Percentiles rank a stretch among this genome's conserved stretches.
Conservation (phyloP, 2,329 filamentous ascomycete species). For the Fusarium palustre region DNA sequence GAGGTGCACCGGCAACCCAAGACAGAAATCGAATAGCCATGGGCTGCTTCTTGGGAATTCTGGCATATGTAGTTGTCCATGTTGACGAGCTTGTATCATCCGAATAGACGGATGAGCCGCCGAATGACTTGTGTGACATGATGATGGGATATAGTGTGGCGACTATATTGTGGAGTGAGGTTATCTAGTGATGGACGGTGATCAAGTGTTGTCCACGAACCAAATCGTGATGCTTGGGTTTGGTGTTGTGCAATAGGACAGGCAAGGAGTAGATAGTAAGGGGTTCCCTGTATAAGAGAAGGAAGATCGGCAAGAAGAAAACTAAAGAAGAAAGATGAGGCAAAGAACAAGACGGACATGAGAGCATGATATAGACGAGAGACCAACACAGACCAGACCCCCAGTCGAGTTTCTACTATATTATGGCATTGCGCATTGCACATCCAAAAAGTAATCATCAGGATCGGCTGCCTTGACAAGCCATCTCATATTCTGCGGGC, state of each 20-base stretch:
- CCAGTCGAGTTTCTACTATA: slow-evolving; percentile 6
- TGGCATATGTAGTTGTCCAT: slow-evolving; percentile 44
- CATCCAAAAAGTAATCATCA: slow-evolving; percentile 14
- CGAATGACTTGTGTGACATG: slow-evolving; percentile 31
- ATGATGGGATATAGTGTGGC: neutral
- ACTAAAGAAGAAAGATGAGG: slow-evolving; percentile 34
- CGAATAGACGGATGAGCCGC: slow-evolving; percentile 40
- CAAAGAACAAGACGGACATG: slow-evolving; percentile 33
- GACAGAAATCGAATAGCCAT: slow-evolving; percentile 44
- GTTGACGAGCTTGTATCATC: slow-evolving; percentile 43
- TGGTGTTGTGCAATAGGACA: slow-evolving; percentile 18
- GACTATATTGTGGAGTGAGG: slow-evolving; percentile 15
- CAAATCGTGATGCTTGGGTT: slow-evolving; percentile 13
- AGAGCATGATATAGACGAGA: slow-evolving; percentile 37
- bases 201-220: slow-evolving; percentile 32
- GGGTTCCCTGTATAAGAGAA: slow-evolving; percentile 33
- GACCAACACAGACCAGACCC: slow-evolving; percentile 12
- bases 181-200: neutral
- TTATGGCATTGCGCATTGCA: slow-evolving; percentile 16
- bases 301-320: slow-evolving; percentile 34
- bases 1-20: slow-evolving; percentile 46
- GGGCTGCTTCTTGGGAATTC: slow-evolving; percentile 44
- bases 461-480: slow-evolving; percentile 34
- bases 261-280: slow-evolving; percentile 17
- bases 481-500: slow-evolving; percentile 44